Base-by-base conservation (phyloP, 331 rosid genomes). In the Rhamnella rubrinervis region DNA sequence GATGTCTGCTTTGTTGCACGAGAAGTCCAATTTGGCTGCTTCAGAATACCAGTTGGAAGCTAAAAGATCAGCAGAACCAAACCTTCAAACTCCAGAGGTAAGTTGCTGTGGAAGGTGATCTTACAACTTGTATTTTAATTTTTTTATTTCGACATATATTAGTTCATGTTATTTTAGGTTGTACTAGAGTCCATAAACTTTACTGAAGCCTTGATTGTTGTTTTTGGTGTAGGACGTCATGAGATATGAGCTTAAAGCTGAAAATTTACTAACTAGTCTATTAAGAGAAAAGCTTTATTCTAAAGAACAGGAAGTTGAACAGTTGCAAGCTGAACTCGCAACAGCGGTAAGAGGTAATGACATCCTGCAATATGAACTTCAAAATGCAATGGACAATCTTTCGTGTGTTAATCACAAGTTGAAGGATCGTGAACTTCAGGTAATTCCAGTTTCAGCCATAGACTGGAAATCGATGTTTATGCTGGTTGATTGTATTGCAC, bases 301-400 rank as follows among this genome's bases (percentile, higher is more conserved):
- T 55, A 95, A 89, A 78, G 96, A 95, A 75, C 87, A 84, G 60
- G 87, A 87, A 82, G 85, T 79, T 67, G 99, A 91, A 83, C 96
- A 91, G 80, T 77, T 95, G 86, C 96, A 85, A 77, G 93, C 95
- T 41, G 97, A 89, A 78, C 79, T 95, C 65, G 97, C 92, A 60
- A 78, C 99, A 44, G 90, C 96, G 49, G 96, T 89, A 39, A 95
- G 99, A 80, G 99, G 99, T 61, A 88, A 80, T 15, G 96, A 87
- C 76, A 84, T 91, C 28, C 87, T 95, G 63, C 83, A 80, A 74
- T 84, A 86, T 67, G 96, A 95, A 83, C 84, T 95, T 63, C 92
- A 85, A 76, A 91, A 85, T 83, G 81, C 88, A 14, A 78, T 83
- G 65, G 97, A 89, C 78, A 77, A 84, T 76, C 82, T 85, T 82